Base-by-base conservation (phyloP, 768 basidiomycete species). In the Podaxis carcinomalis region DNA sequence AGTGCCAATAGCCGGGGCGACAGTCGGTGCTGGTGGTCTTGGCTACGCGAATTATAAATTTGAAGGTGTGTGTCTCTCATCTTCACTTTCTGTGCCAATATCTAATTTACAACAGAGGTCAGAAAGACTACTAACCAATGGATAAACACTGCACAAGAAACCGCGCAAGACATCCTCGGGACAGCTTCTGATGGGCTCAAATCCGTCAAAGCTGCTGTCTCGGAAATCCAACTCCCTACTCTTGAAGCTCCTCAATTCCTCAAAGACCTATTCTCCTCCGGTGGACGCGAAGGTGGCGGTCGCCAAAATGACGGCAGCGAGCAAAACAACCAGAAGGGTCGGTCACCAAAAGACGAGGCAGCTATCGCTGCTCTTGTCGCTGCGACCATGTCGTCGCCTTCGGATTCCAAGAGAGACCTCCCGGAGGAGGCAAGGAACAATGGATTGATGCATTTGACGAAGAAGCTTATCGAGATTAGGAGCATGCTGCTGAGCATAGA, bases 21-120 rank as follows among this genome's bases (percentile, higher is more conserved):
- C 93, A 1, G 83, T 95, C 25, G 95, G 95, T 3, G 95, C 90
- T 0, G 95, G 95, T 9, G 89, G 93, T 0, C 77, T 96, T 59
- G 93, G 92, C 4, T 98, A 97, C 74, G 95, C 94, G 21, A 95
- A 96, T 72, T 96, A 96, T 79, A 95, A 95, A 76, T 88, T 96
- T 68, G 95, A 98, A 78, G 93, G 95, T 93, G 63, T 19, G 61
- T 65, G 82, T 73, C 36, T 57, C 0, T 4, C 6, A 46, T 36
- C 56, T 27, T 54, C 6, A 23, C 25, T 21, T 56, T 3, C 35
- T 54, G 2, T 25, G 47, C 16, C 13, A 13, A 21, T 56, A 28
- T 23, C 9, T 32, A 61, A 52, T 59, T 14, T 28, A n/a, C n/a
- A 28, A 28, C 62, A 94, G 92, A 93, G 71, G 80, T 93, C 67